Evolutionary conservation across 108 stramenopile genomes (phyloP), one percentile per base, ranked within the genome.

Genomic region (Conticribra guillardii): DNA sequence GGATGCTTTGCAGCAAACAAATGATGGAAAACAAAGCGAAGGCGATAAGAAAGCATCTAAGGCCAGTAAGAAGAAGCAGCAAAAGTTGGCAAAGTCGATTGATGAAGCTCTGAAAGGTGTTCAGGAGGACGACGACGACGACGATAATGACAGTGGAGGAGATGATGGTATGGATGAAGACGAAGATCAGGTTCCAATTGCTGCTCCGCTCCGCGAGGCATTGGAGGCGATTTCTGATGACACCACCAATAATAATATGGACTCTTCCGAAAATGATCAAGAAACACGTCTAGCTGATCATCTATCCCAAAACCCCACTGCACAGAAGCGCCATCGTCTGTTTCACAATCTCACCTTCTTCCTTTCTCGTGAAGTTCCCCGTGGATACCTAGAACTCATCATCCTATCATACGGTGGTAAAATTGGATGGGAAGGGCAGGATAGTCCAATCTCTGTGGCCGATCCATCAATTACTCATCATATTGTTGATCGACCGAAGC

Each of bases 401-500:
- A 84, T 94, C 54, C 57, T 88, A 19, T 86, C 95, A 4, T 98
- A 88, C 71, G 99, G 98, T 17, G 99, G 92, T 2, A 73, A 80
- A 49, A 95, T 96, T 19, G 97, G 97, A 18, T 99, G 97, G 97
- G 96, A 97, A 55, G 97, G 95, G 2, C 76, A 85, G 21, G 93
- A 93, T 51, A 92, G 91, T 51, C 96, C 97, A 28, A 85, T 98
- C 63, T 49, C 71, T 0, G 76, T 74, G 14, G 82, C 86, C 18
- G 99, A 98, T 72, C 66, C 88, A 7, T 76, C 76, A 60, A 98
- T 98, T 69, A 99, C 98, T 4, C 99, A 99, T 74, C 93, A 98
- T 69, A 74, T 99, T 53, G 78, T 89, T 11, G 97, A 98, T 67
- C 89, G 95, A 16, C 91, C 94, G 16, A 89, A 85, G 48, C 78